Conservation (phyloP, 2,329 filamentous ascomycete genomes). For the Periconia sp. region DNA sequence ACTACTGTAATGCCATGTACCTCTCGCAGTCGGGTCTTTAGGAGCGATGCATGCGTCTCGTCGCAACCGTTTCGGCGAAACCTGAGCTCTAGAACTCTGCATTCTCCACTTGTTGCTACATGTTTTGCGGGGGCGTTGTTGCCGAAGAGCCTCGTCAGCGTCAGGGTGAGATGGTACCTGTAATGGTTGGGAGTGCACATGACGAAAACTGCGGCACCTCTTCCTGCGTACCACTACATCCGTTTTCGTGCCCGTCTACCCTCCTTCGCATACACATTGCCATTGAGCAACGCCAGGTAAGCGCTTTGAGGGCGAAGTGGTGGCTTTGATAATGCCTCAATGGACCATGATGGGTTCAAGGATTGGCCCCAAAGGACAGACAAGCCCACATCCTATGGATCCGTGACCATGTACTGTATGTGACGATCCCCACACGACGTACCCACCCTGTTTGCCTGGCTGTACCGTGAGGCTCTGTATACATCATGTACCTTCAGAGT, state of each 20-base stretch:
- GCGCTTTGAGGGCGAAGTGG: conserved; percentile 37
- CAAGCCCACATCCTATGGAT: no score
- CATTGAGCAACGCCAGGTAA: conserved; percentile 3
- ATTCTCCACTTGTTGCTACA: conserved; percentile 10
- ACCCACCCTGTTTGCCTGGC: conserved; percentile 12
- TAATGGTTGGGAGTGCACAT: not conserved
- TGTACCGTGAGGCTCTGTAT: conserved; percentile 33
- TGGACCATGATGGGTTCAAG: not conserved
- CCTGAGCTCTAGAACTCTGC: conserved; percentile 9
- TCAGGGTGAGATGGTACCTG: not conserved
- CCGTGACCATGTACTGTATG: conserved; percentile 15
- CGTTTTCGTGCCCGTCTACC: conserved; percentile 16
- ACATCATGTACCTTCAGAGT: conserved; percentile 28
- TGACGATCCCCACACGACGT: conserved; percentile 16
- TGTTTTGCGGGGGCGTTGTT: not conserved
- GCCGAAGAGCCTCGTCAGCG: not conserved
- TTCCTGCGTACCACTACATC: conserved; percentile 6
- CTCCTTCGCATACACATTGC: no score
- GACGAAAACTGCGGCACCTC: not conserved
- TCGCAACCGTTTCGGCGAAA: conserved; percentile 4
- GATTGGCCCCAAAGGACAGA: not conserved
- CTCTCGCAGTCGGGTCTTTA: conserved; percentile 18
- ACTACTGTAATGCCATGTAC: conserved; percentile 14
- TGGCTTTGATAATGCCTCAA: not conserved
- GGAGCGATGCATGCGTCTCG: conserved; percentile 20